These are phyloP conservation scores for Chlorophyllum brunneum DNA, from an alignment of 768 basidiomycete genomes.

Conservation along the genomic window DNA sequence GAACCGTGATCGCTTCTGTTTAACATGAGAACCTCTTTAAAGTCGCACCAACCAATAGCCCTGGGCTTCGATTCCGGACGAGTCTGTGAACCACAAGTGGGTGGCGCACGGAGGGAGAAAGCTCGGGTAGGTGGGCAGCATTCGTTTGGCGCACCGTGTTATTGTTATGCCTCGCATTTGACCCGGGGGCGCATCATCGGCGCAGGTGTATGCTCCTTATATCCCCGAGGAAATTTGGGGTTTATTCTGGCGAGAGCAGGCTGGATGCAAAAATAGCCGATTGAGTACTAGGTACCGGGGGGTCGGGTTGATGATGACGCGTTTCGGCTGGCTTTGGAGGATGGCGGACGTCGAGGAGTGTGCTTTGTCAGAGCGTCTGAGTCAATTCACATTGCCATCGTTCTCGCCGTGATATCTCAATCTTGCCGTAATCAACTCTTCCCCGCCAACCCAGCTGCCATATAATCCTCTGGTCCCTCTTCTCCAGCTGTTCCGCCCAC, in stretches of 20 bases:
- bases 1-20: too few relatives aligned
- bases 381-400: conserved; percentile 21
- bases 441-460: neutral
- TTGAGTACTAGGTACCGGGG: neutral
- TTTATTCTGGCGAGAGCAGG: too few relatives aligned
- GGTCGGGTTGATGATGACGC: conserved; percentile 5
- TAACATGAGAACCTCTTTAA: too few relatives aligned
- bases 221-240: too few relatives aligned
- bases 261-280: too few relatives aligned
- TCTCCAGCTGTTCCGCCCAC: neutral
- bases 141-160: too few relatives aligned
- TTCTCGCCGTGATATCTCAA: conserved; percentile 15
- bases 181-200: too few relatives aligned
- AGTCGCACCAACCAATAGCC: too few relatives aligned
- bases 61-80: too few relatives aligned
- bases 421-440: neutral
- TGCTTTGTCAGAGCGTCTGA: conserved; percentile 25
- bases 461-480: neutral
- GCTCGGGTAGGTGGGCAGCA: too few relatives aligned
- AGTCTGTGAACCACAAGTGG: neutral
- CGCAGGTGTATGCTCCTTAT: too few relatives aligned
- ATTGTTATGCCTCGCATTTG: too few relatives aligned
- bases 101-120: neutral
- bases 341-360: neutral
- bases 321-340: conserved; percentile 1